Conservation (phyloP, 176 grass and related monocot species). For the Hyparrhenia diplandra region DNA sequence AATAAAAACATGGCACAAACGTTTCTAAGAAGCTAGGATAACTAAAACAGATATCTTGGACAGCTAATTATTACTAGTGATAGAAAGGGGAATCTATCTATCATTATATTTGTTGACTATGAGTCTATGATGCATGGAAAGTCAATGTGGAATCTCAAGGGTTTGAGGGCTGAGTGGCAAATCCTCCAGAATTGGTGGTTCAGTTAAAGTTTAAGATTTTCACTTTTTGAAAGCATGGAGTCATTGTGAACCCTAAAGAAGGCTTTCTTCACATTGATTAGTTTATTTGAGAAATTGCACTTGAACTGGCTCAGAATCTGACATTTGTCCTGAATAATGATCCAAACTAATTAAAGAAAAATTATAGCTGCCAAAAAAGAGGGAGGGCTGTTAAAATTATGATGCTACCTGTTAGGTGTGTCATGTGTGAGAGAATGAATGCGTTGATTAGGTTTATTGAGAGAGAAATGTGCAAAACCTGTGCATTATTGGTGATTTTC, state of each 20-base stretch:
- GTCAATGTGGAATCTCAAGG: constrained; percentile 5
- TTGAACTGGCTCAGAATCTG: neutral
- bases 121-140: neutral
- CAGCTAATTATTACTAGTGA: neutral
- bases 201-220: neutral
- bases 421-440: neutral
- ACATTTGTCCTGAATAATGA: neutral
- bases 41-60: neutral
- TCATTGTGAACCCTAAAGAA: neutral
- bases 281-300: constrained; percentile 6
- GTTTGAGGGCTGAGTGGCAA: constrained; percentile 11
- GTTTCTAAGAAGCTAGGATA: neutral
- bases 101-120: neutral
- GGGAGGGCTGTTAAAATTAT: neutral
- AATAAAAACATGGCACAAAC: neutral
- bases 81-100: neutral
- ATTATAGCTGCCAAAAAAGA: neutral
- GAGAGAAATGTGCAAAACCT: neutral
- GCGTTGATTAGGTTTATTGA: neutral
- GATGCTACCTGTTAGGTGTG: neutral
- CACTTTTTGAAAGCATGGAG: neutral
- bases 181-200: constrained; percentile 2
- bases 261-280: constrained; percentile 7
- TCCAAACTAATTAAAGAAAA: neutral
- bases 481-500: neutral